Base-by-base conservation (phyloP, 306 rosid genomes). In the Morella rubra region DNA sequence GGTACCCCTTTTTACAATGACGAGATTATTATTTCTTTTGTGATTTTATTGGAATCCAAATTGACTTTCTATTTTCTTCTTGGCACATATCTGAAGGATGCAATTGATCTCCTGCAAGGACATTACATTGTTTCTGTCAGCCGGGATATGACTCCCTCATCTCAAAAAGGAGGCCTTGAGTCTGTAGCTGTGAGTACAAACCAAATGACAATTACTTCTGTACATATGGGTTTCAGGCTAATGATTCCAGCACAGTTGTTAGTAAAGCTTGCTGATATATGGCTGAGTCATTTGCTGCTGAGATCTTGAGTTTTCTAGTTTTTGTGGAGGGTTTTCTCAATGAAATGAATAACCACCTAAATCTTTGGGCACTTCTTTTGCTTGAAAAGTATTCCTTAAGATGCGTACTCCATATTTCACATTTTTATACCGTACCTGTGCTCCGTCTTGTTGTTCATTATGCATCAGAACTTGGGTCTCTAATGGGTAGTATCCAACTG, bases 81-180 rank as follows among this genome's bases (percentile, higher is more conserved):
- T 60, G 79, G 77, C 46, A 56, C 53, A 42, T 69, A 49, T 72
- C 64, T 79, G 86, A 83, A 95, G 99, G 99, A 95, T 77, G 93
- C 98, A 76, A 95, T 91, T 84, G 99, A 95, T 90, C 99, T 95
- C 77, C 74, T 92, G 81, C 98, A 95, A 87, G 99, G 99, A 82
- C 93, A 95, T 87, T 95, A 90, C 84, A 95, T 95, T 64, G 96
- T 89, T 84, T 90, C 97, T 1, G 93, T 88, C 76, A 64, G 89
- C 82, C 83, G 91, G 80, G 97, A 95, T 81, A 74, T 85, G 72
- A 81, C 92, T 65, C 84, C 89, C 61, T 40, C 92, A 55, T 82
- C 96, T 71, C 91, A 86, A 82, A 95, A 88, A 86, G 88, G 90
- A 79, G 97, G 99, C 83, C 83, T 95, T 79, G 98, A 95, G 88